Conservation (phyloP, 805 yeast species). For the Yarrowia divulgata region DNA sequence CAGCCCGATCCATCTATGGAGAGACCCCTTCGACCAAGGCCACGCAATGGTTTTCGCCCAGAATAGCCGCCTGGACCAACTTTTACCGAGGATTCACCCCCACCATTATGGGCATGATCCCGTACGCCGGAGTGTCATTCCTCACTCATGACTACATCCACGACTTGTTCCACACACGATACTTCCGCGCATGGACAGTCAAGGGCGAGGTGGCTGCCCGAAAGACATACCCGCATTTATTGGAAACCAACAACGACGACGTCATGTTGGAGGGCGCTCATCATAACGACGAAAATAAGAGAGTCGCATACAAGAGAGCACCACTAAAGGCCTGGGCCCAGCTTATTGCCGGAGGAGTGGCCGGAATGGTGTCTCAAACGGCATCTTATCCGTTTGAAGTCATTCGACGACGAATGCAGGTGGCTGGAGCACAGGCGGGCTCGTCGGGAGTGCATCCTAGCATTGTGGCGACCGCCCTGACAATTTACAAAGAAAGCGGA, state of each 20-base stretch:
- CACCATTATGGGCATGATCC: conserved; percentile 93
- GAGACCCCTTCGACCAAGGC: conserved; percentile 45
- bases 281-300: conserved; percentile 43
- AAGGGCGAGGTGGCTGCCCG: conserved; percentile 33
- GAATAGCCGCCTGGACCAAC: conserved; percentile 57
- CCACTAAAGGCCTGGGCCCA: conserved; percentile 94
- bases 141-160: conserved; percentile 92
- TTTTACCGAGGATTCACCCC: conserved; percentile 95
- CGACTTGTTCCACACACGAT: conserved; percentile 76
- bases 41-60: not conserved
- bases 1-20: conserved; percentile 45
- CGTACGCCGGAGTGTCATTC: conserved; percentile 97
- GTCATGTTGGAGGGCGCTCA: conserved; percentile 39
- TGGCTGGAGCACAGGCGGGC: conserved; percentile 70
- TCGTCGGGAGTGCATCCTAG: conserved; percentile 33
- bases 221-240: conserved; percentile 17
- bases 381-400: conserved; percentile 98
- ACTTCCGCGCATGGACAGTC: conserved; percentile 58
- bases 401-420: conserved; percentile 93
- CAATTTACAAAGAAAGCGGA: conserved; percentile 78
- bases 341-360: conserved; percentile 90
- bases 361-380: conserved; percentile 94
- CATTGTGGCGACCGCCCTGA: conserved; percentile 52
- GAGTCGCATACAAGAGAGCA: conserved; percentile 54
- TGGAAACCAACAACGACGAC: conserved; percentile 36